These are phyloP conservation scores for Leishmania aethiopica DNA, from an alignment of 208 protist genomes.

Conservation along the genomic window DNA sequence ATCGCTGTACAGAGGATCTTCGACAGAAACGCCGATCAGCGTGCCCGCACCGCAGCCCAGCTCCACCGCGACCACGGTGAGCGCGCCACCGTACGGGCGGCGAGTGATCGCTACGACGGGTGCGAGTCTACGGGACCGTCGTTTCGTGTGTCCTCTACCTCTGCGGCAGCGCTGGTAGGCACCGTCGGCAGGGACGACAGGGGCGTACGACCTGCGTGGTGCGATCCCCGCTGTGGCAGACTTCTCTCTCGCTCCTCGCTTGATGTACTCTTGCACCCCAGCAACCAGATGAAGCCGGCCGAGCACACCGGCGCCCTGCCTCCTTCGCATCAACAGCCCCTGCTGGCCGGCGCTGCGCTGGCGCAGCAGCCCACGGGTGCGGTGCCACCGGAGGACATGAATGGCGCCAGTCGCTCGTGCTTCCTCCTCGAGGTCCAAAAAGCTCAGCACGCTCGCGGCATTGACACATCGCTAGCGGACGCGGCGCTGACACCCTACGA, in stretches of 20 bases:
- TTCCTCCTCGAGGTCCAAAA: constrained; percentile 44
- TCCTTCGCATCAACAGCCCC: constrained; percentile 8
- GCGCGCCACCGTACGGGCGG: neutral
- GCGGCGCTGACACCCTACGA: constrained; percentile 19
- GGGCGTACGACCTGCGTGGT: constrained; percentile 26
- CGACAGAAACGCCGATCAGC: constrained; percentile 1
- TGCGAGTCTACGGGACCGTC: constrained; percentile 6
- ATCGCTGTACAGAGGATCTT: constrained; percentile 55
- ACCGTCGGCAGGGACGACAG: neutral
- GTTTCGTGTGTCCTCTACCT: constrained; percentile 17
- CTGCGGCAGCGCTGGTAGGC: constrained; percentile 25
- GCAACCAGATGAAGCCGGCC: constrained; percentile 49
- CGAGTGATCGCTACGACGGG: constrained; percentile 1
- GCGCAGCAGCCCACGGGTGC: constrained; percentile 5
- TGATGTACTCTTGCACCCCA: constrained; percentile 41
- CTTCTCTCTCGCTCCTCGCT: constrained; percentile 21
- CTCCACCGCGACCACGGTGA: neutral
- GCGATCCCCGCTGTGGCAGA: constrained; percentile 23
- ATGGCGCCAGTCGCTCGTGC: constrained; percentile 38
- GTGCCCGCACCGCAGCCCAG: neutral
- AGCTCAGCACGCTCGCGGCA: constrained; percentile 37
- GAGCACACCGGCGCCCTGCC: constrained; percentile 35
- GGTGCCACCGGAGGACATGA: constrained; percentile 3
- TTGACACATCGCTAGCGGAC: constrained; percentile 3
- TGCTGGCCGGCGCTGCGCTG: constrained; percentile 8